Conservation (phyloP, 106 monocot genomes). For the Allium sativum region DNA sequence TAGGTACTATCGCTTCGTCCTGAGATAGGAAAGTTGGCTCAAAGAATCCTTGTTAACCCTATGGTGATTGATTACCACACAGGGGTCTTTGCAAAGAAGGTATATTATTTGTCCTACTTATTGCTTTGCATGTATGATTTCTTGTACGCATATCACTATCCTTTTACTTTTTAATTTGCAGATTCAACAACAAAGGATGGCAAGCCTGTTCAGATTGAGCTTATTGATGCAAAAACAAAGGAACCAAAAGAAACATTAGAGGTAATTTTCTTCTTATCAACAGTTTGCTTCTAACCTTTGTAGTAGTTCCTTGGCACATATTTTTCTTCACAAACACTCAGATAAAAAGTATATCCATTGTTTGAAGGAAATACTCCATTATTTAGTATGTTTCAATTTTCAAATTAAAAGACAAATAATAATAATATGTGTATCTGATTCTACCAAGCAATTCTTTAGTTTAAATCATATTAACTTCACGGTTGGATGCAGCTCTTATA, state of each 20-base stretch:
- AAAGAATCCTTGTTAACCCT: no score
- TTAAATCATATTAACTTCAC: background rate
- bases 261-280: conserved; percentile 22
- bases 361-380: no score
- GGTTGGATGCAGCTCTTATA: conserved; percentile 99
- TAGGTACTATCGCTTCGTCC: no score
- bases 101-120: background rate
- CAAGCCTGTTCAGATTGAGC: conserved; percentile 89
- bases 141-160: background rate
- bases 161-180: conserved; percentile 19
- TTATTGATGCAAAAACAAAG: conserved; percentile 96
- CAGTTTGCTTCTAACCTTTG: conserved; percentile 2
- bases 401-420: no score
- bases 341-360: no score
- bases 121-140: conserved; percentile 1
- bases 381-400: no score
- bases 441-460: background rate
- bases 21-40: no score
- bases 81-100: conserved; percentile 96
- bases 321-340: no score
- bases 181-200: conserved; percentile 98
- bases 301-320: background rate
- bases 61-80: no score
- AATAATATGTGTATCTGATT: no score
- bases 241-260: conserved; percentile 72